Evolutionary conservation across 2,329 filamentous ascomycete genomes (phyloP).

Genomic region (Paecilomyces variotii): DNA sequence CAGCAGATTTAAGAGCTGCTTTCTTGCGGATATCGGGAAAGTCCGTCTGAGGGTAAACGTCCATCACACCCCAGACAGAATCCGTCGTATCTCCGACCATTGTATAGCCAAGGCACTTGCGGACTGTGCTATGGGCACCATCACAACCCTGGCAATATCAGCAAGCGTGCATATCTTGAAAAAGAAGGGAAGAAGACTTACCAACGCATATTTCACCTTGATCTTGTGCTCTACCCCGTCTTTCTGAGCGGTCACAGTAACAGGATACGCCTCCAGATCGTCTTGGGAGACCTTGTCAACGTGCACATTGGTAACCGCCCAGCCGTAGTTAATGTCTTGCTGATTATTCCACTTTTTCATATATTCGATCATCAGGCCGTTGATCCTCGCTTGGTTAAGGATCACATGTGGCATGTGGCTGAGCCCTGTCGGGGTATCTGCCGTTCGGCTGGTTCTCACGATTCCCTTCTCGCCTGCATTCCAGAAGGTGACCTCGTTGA

Average conservation of each 20-base stretch:
- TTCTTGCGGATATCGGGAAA: conserved; percentile 48
- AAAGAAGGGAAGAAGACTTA: conserved; percentile 21
- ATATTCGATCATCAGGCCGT: conserved; percentile 45
- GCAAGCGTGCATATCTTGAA: conserved; percentile 1
- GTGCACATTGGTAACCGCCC: conserved; percentile 29
- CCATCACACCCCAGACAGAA: conserved; percentile 47
- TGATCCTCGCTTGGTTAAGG: conserved; percentile 49
- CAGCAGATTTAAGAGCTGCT: conserved; percentile 38
- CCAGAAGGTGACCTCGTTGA: conserved; percentile 54
- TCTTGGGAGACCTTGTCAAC: conserved; percentile 13
- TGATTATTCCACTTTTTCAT: conserved; percentile 37
- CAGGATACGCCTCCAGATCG: conserved; percentile 35
- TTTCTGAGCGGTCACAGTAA: conserved; percentile 37
- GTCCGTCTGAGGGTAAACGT: conserved; percentile 41
- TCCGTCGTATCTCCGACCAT: conserved; percentile 55
- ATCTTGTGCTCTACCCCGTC: conserved; percentile 34
- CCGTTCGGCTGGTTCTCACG: conserved; percentile 40
- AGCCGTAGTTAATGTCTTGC: conserved; percentile 48
- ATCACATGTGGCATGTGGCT: conserved; percentile 51
- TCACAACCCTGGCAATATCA: conserved; percentile 35
- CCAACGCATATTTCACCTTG: conserved; percentile 45
- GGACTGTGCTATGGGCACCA: conserved; percentile 35
- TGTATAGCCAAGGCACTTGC: conserved; percentile 31
- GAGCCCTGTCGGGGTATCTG: conserved; percentile 48
- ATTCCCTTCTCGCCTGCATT: conserved; percentile 25